Conservation (phyloP, 148 eudicot genomes). For the Vaccinium corymbosum region DNA sequence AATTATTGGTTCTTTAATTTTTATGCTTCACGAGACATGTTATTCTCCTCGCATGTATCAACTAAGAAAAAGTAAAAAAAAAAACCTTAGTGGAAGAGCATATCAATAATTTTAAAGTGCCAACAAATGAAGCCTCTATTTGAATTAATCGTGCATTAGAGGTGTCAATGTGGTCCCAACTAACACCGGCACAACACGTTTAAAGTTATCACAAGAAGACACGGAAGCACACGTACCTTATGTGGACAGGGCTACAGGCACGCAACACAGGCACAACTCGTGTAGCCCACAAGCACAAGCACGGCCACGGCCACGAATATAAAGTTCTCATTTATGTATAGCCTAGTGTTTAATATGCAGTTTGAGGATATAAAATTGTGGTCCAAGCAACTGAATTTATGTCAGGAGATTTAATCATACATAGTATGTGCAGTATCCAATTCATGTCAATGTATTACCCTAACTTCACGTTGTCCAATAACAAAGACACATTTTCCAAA, state of each 20-base stretch:
- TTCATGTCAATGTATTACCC: neutral
- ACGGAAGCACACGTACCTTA: neutral
- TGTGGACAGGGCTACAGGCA: neutral
- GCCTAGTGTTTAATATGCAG: neutral
- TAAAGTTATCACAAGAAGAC: neutral
- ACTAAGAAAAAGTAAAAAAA: no score
- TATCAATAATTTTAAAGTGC: no score
- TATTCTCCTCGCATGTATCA: no score
- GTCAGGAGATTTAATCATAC: no score
- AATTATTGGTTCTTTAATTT: no score
- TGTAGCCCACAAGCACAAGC: no score
- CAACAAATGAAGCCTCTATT: no score
- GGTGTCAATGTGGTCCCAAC: neutral
- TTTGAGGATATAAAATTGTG: neutral
- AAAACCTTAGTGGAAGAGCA: no score
- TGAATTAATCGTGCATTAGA: neutral
- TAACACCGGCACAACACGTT: neutral
- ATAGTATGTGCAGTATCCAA: neutral
- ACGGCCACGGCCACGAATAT: neutral
- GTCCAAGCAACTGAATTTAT: neutral
- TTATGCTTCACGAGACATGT: no score
- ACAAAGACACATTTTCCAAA: neutral
- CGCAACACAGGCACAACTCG: neutral
- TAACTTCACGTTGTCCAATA: neutral
- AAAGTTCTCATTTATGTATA: neutral